Evolutionary conservation across 179 eudicot species (phyloP), one percentile per base, ranked within the genome.

Genomic region (Kewa caespitosa): DNA sequence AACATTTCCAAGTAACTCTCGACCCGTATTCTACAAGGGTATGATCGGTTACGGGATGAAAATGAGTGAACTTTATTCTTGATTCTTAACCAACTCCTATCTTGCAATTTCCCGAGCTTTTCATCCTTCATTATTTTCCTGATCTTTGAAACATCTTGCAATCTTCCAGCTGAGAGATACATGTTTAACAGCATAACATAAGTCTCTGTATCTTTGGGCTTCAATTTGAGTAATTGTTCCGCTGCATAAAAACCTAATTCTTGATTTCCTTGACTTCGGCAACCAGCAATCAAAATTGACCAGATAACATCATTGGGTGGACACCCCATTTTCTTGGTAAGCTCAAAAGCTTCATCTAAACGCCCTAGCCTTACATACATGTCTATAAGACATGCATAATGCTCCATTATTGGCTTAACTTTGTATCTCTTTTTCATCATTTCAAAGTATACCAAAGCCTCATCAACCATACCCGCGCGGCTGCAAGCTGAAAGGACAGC

Each of bases 401-500:
- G 97, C 50, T 87, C 93, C 86, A 86, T 83, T 61, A 90, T 82
- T 0, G 97, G 94, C 73, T 77, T 84, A 55, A 91, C 88, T 76
- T 81, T 87, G 81, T 85, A 91, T 59, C 69, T 81, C 48, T 67
- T 77, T 79, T 86, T 84, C 97, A 92, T 92, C 91, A 86, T 82
- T n/a, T 89, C 79, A 31, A 88, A 88, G 76, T 87, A 88, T 32
- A 73, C 55, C 46, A 87, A 69, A 41, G 88, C 97, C 79, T 86
- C 83, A 32, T 90, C 86, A 12, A 90, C 92, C 85, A 82, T 66
- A 36, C 94, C 94, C 10, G 91, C 88, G 70, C 84, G 89, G 74
- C 97, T 91, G 74, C 94, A 91, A 17, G 97, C 97, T 6, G 97
- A 79, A 68, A 91, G 89, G 30, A 91, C 90, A 14, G 88, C 92